phyloP scores from a whole-genome alignment of 176 grass and related monocot genomes.

The Metroxylon sagu region DNA sequence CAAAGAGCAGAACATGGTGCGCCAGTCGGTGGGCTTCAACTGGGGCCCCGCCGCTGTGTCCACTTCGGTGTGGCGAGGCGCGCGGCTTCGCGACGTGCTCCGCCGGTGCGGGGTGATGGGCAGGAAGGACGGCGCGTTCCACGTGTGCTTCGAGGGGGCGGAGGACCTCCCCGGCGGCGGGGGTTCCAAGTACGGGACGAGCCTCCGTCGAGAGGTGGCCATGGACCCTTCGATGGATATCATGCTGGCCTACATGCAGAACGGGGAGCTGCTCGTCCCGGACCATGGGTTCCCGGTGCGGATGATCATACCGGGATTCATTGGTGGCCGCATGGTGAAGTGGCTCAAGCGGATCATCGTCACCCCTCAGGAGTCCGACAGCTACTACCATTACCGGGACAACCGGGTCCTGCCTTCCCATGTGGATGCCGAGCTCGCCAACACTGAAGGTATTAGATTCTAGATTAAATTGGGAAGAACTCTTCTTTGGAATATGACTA shows the following conservation, averaged over 20 bases:
- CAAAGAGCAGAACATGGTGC: conserved; percentile 82
- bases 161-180: conserved; percentile 65
- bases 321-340: conserved; percentile 82
- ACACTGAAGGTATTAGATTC: conserved; percentile 49
- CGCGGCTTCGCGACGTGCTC: conserved; percentile 52
- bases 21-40: conserved; percentile 65
- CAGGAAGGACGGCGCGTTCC: conserved; percentile 19
- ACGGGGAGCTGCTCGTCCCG: conserved; percentile 50
- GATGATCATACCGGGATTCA: conserved; percentile 68
- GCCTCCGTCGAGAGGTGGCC: conserved; percentile 41
- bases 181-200: conserved; percentile 57
- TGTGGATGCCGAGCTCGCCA: conserved; percentile 74
- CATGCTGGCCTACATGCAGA: conserved; percentile 89
- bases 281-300: conserved; percentile 82
- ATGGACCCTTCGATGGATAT: conserved; percentile 60
- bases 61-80: conserved; percentile 76
- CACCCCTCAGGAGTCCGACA: conserved; percentile 48
- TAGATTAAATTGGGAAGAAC: not conserved
- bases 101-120: conserved; percentile 50
- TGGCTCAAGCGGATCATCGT: conserved; percentile 73
- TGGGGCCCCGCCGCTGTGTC: conserved; percentile 73
- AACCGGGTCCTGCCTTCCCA: conserved; percentile 80
- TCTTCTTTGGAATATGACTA: too few relatives aligned
- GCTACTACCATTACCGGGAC: conserved; percentile 83
- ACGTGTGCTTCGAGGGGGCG: conserved; percentile 76